These are phyloP conservation scores for Nakazawaea wyomingensis DNA, from an alignment of 805 yeast genomes.

Conservation along the genomic window DNA sequence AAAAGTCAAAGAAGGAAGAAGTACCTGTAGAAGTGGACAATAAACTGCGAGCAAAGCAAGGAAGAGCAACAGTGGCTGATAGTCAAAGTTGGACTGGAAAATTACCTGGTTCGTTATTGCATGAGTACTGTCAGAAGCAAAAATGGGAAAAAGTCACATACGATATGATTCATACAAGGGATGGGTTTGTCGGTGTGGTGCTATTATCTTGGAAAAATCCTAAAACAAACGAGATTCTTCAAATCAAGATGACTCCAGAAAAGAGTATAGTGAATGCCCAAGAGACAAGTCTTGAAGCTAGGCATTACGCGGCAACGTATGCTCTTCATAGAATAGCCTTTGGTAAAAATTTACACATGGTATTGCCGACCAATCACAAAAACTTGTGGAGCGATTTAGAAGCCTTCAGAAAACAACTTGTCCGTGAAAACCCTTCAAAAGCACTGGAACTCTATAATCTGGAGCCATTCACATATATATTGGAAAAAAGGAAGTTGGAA, in stretches of 20 bases:
- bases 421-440: constrained; percentile 37
- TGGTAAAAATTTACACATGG: constrained; percentile 80
- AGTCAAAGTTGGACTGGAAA: constrained; percentile 92
- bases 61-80: constrained; percentile 51
- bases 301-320: constrained; percentile 86
- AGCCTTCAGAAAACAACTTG: constrained; percentile 44
- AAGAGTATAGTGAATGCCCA: constrained; percentile 52
- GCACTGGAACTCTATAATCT: constrained; percentile 53
- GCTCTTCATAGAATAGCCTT: constrained; percentile 76
- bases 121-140: constrained; percentile 81
- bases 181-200: constrained; percentile 64
- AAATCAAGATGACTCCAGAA: constrained; percentile 50
- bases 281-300: constrained; percentile 81
- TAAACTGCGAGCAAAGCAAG: constrained; percentile 16
- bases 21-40: constrained; percentile 11
- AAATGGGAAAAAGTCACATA: constrained; percentile 88
- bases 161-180: constrained; percentile 46
- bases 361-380: constrained; percentile 78
- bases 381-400: constrained; percentile 75
- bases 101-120: constrained; percentile 77
- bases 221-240: constrained; percentile 64
- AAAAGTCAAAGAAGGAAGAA: constrained; percentile 11
- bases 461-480: constrained; percentile 70
- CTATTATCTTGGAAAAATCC: constrained; percentile 71
- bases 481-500: constrained; percentile 49